Evolutionary conservation across 2,329 filamentous ascomycete species (phyloP).

Genomic region (Lachnum nothofagi): DNA sequence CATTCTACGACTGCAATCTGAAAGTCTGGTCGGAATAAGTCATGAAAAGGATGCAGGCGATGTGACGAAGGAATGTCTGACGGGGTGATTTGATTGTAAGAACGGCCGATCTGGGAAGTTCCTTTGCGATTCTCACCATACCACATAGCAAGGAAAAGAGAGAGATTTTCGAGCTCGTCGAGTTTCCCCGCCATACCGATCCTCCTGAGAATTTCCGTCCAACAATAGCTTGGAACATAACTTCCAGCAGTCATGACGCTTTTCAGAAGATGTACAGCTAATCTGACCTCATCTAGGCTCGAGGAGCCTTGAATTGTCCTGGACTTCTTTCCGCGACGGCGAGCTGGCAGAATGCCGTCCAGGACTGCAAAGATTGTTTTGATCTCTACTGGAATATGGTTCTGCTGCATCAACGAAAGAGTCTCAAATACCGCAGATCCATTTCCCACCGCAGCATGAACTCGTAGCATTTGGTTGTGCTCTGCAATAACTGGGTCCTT

Average conservation of each 20-base stretch:
- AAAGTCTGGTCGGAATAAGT: slow-evolving; percentile 39
- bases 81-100: slow-evolving; percentile 11
- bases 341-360: slow-evolving; percentile 35
- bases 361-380: slow-evolving; percentile 42
- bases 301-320: too few relatives aligned
- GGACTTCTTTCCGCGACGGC: slow-evolving; percentile 29
- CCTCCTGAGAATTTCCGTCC: slow-evolving; percentile 55
- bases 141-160: slow-evolving; percentile 42
- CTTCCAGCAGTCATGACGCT: slow-evolving; percentile 42
- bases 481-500: slow-evolving; percentile 34
- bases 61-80: slow-evolving; percentile 19
- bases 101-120: slow-evolving; percentile 9
- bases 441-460: slow-evolving; percentile 33
- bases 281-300: slow-evolving; percentile 32
- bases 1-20: slow-evolving; percentile 46
- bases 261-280: slow-evolving; percentile 42
- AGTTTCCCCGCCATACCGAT: slow-evolving; percentile 53
- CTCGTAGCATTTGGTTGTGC: slow-evolving; percentile 45
- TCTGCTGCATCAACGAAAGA: slow-evolving; percentile 45
- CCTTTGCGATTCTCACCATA: slow-evolving; percentile 28
- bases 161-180: slow-evolving; percentile 47
- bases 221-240: slow-evolving; percentile 40
- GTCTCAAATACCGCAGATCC: slow-evolving; percentile 27
- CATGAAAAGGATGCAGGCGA: slow-evolving; percentile 32
- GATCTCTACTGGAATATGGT: slow-evolving; percentile 38